Base-by-base conservation (phyloP, 306 rosid genomes). In the Lotus japonicus region DNA sequence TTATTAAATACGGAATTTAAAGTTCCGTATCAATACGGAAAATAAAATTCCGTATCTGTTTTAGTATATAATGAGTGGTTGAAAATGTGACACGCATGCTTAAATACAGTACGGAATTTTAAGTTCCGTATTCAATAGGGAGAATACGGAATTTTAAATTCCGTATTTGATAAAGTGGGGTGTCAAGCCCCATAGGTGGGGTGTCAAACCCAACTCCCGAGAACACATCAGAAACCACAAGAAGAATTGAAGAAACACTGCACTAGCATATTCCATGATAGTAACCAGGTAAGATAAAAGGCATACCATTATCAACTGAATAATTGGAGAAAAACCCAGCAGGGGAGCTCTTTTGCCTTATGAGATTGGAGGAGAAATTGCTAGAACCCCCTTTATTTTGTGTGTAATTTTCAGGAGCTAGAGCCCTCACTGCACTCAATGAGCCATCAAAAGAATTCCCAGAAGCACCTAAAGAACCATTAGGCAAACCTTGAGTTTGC, bases 281-380 rank as follows among this genome's bases (percentile, higher is more conserved):
- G 6, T 4, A 5, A 72, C 55, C 51, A 43, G 52, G 60, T n/a
- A 36, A 26, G 23, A 28, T 13, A 21, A 16, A 64, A 39, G 18
- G 4, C 59, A 52, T 84, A 92, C 98, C 92, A 73, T 79, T 86
- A 53, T 82, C 80, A 65, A 55, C 44, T 10, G 80, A 31, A 12
- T 65, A 75, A 68, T 75, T 76, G 62, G 85, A 66, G 87, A 87
- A 79, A 60, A 92, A 73, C 11, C 73, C 89, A 44, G 95, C 78
- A 5, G 98, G 95, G 35, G 90, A 89, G 74, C 91, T 92, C 71
- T 61, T 83, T 56, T 87, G 95, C 79, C 95, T 81, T 36, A 70
- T 67, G 71, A 83, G 84, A 83, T 84, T 74, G 57, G 85, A 61
- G 39, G 58, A 26, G 31, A 26, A 76, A 83, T 83, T 84, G 41